Evolutionary conservation across 768 basidiomycete species (phyloP), one percentile per base, ranked within the genome.

Genomic region (Collybia nuda): DNA sequence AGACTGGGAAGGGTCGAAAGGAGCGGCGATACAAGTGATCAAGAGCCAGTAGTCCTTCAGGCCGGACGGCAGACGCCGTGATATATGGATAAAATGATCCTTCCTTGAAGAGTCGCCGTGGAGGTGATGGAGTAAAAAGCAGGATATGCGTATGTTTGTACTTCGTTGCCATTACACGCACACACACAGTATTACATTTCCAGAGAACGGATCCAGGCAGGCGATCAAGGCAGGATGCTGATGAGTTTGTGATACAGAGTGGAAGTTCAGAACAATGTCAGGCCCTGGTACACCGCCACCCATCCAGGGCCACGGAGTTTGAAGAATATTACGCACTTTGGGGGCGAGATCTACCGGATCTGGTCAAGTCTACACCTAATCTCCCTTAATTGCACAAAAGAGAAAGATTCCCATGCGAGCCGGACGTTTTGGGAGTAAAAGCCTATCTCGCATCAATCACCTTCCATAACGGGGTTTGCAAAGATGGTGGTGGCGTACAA

Each of bases 1-100:
- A 40, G 24, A 23, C 24, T 43, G 28, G 19, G 24, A 48, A 40
- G 52, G 52, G 52, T 53, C 52, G 23, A 44, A 35, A 11, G 46
- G 51, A 35, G 52, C 52, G 52, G 52, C 26, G 37, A 40, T 53
- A 49, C 17, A 38, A 41, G 18, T 29, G 12, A 11, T 28, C 22
- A 26, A 47, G 22, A 26, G 46, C 47, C n/a, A 49, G 42, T 48
- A 44, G 52, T 23, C 26, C 26, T 41, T 39, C 47, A 53, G 49
- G 42, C 48, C 46, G 40, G 12, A 22, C 52, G 52, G 52, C 49
- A 53, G 48, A 45, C 49, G 43, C 52, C 52, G 52, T 48, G 40
- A 38, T 22, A 40, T 40, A 49, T 41, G 38, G 24, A 29, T 22
- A 17, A 6, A 28, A 18, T 40, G 40, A 41, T 32, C 32, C 48